These are phyloP conservation scores for Diaporthe longicolla DNA, from an alignment of 2,329 filamentous ascomycete species.

Conservation along the genomic window DNA sequence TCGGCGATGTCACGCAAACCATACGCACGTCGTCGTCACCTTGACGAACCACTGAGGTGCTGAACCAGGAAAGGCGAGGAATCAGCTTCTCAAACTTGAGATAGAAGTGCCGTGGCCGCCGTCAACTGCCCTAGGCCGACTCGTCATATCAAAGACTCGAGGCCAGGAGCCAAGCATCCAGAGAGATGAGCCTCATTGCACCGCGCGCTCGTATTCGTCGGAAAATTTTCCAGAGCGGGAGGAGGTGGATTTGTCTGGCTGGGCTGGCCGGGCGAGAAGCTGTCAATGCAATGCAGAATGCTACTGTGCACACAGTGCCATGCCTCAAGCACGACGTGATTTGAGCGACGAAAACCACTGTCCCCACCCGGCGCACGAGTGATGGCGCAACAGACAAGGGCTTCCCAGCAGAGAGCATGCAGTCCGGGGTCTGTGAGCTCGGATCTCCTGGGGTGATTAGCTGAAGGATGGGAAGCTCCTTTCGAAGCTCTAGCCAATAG, in stretches of 20 bases:
- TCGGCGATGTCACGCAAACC: not conserved
- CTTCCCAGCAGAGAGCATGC: constrained; percentile 23
- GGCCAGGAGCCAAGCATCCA: not conserved
- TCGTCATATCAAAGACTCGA: constrained; percentile 2
- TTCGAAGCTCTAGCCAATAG: constrained; percentile 33
- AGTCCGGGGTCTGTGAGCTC: constrained; percentile 21
- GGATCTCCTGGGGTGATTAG: constrained; percentile 10
- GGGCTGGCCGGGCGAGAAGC: constrained; percentile 22
- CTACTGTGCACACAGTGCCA: constrained; percentile 20
- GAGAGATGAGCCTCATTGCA: constrained; percentile 32
- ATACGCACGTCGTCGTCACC: constrained; percentile 3
- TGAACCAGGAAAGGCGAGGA: not conserved
- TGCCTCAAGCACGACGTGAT: not conserved
- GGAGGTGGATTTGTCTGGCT: constrained; percentile 28
- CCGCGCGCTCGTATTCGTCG: constrained; percentile 26
- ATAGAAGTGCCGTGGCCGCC: constrained; percentile 4
- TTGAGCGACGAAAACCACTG: constrained; percentile 32
- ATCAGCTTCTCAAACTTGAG: not conserved
- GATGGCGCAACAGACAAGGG: constrained; percentile 27
- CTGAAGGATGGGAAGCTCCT: constrained; percentile 20
- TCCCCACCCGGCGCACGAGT: constrained; percentile 31
- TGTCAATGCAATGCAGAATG: constrained; percentile 21
- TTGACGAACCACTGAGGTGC: not conserved
- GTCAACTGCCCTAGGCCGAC: not conserved
- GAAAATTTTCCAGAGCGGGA: constrained; percentile 16